Evolutionary conservation across 352 stramenopile genomes (phyloP).

Genomic region (Phytophthora syringae): DNA sequence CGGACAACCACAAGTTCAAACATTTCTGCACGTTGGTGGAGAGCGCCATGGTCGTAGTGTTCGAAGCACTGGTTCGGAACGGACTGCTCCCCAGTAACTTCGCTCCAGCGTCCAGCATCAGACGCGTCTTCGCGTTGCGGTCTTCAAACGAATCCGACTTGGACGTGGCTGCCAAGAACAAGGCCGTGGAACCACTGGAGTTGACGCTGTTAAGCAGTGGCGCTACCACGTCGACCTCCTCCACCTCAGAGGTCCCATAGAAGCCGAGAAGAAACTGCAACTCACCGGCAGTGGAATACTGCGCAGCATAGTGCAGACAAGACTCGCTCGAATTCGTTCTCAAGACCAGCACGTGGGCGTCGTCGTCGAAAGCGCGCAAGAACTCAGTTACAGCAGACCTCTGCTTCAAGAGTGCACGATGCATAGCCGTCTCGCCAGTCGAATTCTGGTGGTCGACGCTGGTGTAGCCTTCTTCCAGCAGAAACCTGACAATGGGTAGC

Average conservation of each 20-base stretch:
- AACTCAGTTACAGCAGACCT: slow-evolving; percentile 1
- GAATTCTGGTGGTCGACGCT: slow-evolving; percentile 5
- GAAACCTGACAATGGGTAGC: slow-evolving; percentile 12
- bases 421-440: slow-evolving; percentile 21
- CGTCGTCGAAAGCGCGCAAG: slow-evolving; percentile 17
- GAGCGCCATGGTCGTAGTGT: not conserved
- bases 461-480: slow-evolving; percentile 27
- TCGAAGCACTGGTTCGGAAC: not conserved
- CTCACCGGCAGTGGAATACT: slow-evolving; percentile 12
- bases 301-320: slow-evolving; percentile 29
- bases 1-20: slow-evolving; percentile 10
- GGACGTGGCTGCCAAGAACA: slow-evolving; percentile 14
- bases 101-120: slow-evolving; percentile 14
- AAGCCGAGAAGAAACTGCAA: slow-evolving; percentile 14
- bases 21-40: slow-evolving; percentile 7
- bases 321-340: slow-evolving; percentile 2
- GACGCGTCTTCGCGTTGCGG: slow-evolving; percentile 11
- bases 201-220: slow-evolving; percentile 8
- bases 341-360: not conserved
- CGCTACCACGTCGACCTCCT: not conserved
- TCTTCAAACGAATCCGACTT: slow-evolving; percentile 1
- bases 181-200: slow-evolving; percentile 7
- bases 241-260: not conserved
- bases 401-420: slow-evolving; percentile 9
- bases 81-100: slow-evolving; percentile 3